Percentiles rank a stretch among this genome's conserved stretches.
Conservation (phyloP, 1,284 basidiomycete genomes). For the Entoloma clypeatum region DNA sequence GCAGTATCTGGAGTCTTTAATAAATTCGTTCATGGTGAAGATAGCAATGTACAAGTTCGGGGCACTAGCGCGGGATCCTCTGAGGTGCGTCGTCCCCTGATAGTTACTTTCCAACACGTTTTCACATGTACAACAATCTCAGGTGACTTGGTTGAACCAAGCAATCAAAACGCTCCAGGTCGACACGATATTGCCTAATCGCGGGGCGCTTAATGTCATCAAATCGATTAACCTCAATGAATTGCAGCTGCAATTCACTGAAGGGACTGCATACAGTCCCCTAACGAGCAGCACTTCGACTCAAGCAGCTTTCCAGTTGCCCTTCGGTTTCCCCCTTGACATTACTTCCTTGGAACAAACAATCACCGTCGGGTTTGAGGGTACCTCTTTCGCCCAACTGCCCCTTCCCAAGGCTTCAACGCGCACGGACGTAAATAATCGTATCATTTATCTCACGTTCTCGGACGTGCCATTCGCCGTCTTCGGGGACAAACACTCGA, state of each 20-base stretch:
- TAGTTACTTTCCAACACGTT: background rate
- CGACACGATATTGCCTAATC: constrained; percentile 61
- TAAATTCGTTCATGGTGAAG: constrained; percentile 66
- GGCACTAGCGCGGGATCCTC: constrained; percentile 63
- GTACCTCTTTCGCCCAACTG: constrained; percentile 58
- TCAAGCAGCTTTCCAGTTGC: constrained; percentile 61
- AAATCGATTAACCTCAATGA: constrained; percentile 63
- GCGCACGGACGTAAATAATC: constrained; percentile 58
- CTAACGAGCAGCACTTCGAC: constrained; percentile 58
- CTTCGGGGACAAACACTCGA: constrained; percentile 45
- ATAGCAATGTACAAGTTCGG: constrained; percentile 58
- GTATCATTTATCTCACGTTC: constrained; percentile 65
- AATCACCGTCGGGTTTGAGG: constrained; percentile 54
- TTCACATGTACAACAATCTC: background rate
- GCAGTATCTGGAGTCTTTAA: constrained; percentile 70
- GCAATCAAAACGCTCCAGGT: constrained; percentile 69
- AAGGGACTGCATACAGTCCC: constrained; percentile 53
- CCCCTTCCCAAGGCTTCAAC: constrained; percentile 58
- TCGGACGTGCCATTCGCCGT: constrained; percentile 59
- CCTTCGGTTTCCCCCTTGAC: constrained; percentile 71
- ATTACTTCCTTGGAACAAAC: constrained; percentile 61
- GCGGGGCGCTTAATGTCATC: constrained; percentile 61
- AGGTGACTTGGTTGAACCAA: constrained; percentile 75
- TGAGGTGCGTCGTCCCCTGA: constrained; percentile 38
- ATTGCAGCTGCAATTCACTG: constrained; percentile 60